phyloP scores from a whole-genome alignment of 352 stramenopile genomes.

The Globisporangium splendens region DNA sequence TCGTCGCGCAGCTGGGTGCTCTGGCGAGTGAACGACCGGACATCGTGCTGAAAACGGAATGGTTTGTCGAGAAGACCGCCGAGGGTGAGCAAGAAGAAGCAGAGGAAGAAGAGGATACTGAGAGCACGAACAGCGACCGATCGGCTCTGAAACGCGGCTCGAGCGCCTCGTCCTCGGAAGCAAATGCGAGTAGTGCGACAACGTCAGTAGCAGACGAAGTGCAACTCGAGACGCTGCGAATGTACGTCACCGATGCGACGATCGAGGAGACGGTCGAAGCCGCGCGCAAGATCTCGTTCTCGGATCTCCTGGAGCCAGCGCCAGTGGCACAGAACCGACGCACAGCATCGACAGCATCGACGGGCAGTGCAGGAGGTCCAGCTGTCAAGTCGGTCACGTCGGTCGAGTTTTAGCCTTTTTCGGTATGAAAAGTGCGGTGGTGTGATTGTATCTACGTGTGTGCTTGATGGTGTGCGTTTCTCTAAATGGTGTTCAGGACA shows the following conservation, averaged over 20 bases:
- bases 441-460: background rate
- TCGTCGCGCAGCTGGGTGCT: constrained; percentile 57
- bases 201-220: constrained; percentile 8
- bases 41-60: constrained; percentile 68
- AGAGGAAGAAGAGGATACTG: constrained; percentile 11
- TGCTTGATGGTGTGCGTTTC: constrained; percentile 6
- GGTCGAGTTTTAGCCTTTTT: constrained; percentile 12
- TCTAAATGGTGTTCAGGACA: background rate
- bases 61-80: constrained; percentile 42
- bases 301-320: constrained; percentile 30
- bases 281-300: constrained; percentile 20
- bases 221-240: constrained; percentile 55
- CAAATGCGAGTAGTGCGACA: background rate
- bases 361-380: constrained; percentile 3
- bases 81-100: constrained; percentile 30
- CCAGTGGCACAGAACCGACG: constrained; percentile 4
- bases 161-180: constrained; percentile 2
- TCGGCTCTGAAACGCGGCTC: constrained; percentile 5
- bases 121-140: constrained; percentile 1
- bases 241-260: constrained; percentile 51
- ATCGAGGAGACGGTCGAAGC: constrained; percentile 19
- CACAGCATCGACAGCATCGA: constrained; percentile 7
- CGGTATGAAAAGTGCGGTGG: background rate
- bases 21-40: constrained; percentile 55
- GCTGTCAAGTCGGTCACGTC: constrained; percentile 15